A percentile compares a stretch with the other conserved stretches of the same genome.
Evolutionary conservation across 2,329 filamentous ascomycete genomes (phyloP).

Genomic region (Chaetomiaceae sp.): DNA sequence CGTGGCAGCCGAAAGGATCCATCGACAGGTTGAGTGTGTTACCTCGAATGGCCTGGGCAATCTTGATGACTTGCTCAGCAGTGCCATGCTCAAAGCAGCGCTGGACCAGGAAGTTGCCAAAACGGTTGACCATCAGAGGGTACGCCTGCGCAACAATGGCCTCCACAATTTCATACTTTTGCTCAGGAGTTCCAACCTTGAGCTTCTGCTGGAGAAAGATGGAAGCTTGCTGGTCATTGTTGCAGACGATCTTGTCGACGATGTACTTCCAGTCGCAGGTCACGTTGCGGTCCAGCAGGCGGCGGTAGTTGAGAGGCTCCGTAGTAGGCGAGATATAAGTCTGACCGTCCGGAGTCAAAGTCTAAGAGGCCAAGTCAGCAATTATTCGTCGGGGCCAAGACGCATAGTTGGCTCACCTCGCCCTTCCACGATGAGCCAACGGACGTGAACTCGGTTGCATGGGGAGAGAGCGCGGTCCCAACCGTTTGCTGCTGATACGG

Average conservation of each 20-base stretch:
- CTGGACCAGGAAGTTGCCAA: constrained; percentile 97
- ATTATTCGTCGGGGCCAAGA: not conserved
- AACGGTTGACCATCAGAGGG: constrained; percentile 94
- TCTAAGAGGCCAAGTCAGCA: constrained; percentile 16
- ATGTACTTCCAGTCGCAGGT: constrained; percentile 99
- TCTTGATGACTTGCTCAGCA: constrained; percentile 87
- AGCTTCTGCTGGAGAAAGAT: constrained; percentile 99
- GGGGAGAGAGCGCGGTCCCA: constrained; percentile 65
- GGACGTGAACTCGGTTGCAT: constrained; percentile 69
- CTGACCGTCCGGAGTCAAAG: constrained; percentile 54
- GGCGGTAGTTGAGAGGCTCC: constrained; percentile 94
- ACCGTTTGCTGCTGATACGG: constrained; percentile 53
- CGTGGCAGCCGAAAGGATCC: constrained; percentile 98
- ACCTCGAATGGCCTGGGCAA: constrained; percentile 88
- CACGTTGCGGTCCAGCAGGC: constrained; percentile 88
- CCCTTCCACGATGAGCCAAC: constrained; percentile 49
- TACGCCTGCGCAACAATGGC: constrained; percentile 94
- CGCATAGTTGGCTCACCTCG: constrained; percentile 39
- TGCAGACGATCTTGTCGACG: constrained; percentile 98
- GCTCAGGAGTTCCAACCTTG: constrained; percentile 89
- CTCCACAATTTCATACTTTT: constrained; percentile 96
- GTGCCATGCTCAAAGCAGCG: constrained; percentile 98
- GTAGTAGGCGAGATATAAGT: constrained; percentile 75
- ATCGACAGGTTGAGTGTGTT: constrained; percentile 93
- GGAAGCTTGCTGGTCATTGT: constrained; percentile 97